Evolutionary conservation across 441 rosid genomes (phyloP).

Genomic region (Monsonia emarginata): DNA sequence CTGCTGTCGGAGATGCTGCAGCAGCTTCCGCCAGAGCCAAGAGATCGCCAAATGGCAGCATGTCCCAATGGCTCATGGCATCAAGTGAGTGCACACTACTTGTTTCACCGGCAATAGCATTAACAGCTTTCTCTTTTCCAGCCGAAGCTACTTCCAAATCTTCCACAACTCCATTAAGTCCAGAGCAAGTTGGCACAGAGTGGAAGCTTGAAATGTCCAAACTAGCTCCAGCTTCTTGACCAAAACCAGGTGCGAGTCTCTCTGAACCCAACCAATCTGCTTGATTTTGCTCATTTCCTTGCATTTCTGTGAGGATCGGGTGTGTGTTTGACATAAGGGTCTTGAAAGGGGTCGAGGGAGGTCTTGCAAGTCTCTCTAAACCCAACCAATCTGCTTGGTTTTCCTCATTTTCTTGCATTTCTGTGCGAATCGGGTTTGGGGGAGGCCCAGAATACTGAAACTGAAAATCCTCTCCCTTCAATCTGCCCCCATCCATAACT

Average conservation of each 20-base stretch:
- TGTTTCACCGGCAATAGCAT: constrained; percentile 5
- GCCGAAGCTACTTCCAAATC: constrained; percentile 9
- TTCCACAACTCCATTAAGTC: background rate
- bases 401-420: constrained; percentile 18
- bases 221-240: constrained; percentile 17
- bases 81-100: constrained; percentile 17
- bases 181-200: background rate
- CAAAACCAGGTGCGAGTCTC: constrained; percentile 23
- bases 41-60: constrained; percentile 38
- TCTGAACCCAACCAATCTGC: constrained; percentile 24
- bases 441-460: constrained; percentile 37
- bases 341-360: constrained; percentile 40
- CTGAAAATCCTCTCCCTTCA: constrained; percentile 18
- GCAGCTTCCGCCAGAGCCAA: constrained; percentile 52
- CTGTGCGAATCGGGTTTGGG: constrained; percentile 23
- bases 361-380: constrained; percentile 29
- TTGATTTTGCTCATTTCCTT: constrained; percentile 18
- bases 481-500: constrained; percentile 24
- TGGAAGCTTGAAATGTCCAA: constrained; percentile 10
- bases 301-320: constrained; percentile 21
- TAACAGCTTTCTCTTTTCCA: background rate
- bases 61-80: constrained; percentile 15
- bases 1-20: no score
- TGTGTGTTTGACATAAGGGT: constrained; percentile 25
- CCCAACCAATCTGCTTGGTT: constrained; percentile 22